Conservation (phyloP, 345 rosid genomes). For the Camelina neglecta region DNA sequence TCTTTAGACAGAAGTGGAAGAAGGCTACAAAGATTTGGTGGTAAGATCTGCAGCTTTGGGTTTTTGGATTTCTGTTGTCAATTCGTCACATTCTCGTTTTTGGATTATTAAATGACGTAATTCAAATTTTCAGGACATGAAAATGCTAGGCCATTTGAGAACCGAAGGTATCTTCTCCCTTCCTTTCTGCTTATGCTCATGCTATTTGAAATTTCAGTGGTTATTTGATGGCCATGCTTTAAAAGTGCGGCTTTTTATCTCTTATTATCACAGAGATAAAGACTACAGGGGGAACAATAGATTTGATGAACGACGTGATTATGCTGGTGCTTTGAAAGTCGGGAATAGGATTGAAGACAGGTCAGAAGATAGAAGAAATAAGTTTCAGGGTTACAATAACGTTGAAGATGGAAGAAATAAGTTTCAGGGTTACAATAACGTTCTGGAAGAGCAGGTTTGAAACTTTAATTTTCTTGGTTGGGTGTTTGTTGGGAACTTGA, state of each 20-base stretch:
- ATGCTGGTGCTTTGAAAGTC: conserved; percentile 60
- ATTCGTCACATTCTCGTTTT: conserved; percentile 10
- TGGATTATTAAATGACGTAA: conserved; percentile 12
- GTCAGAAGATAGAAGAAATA: conserved; percentile 52
- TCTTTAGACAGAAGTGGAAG: conserved; percentile 62
- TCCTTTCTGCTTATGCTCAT: conserved; percentile 3
- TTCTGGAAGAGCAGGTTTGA: conserved; percentile 72
- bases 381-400: conserved; percentile 52
- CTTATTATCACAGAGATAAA: conserved; percentile 51
- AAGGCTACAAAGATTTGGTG: conserved; percentile 49
- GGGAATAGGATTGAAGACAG: conserved; percentile 57
- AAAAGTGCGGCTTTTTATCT: conserved; percentile 20
- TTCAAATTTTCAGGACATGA: conserved; percentile 67
- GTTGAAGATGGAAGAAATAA: conserved; percentile 53
- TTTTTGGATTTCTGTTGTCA: conserved; percentile 15
- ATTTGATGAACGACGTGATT: conserved; percentile 60
- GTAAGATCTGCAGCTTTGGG: conserved; percentile 54
- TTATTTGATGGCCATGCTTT: conserved; percentile 20
- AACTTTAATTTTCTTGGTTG: conserved; percentile 28
- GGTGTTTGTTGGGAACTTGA: conserved; percentile 12
- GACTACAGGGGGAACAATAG: conserved; percentile 58
- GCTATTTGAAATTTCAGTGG: conserved; percentile 1
- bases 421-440: conserved; percentile 51
- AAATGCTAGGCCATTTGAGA: conserved; percentile 61
- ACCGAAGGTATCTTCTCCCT: conserved; percentile 50